Evolutionary conservation across 306 rosid species (phyloP).

Genomic region (Neltuma alba): DNA sequence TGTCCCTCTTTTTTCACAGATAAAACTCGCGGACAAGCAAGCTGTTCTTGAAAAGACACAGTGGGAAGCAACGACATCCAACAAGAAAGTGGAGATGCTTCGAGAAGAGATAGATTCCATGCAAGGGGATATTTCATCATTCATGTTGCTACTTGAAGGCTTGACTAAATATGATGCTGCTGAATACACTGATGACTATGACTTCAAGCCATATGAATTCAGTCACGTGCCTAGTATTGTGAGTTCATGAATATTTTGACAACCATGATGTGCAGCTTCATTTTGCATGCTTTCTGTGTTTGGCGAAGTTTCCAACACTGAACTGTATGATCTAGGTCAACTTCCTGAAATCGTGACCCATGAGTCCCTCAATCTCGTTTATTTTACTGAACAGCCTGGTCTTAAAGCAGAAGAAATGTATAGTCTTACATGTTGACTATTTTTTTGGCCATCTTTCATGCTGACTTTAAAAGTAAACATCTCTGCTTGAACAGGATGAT

Average conservation of each 20-base stretch:
- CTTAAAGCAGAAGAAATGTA: constrained; percentile 10
- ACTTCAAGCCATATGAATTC: constrained; percentile 38
- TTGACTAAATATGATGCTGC: constrained; percentile 56
- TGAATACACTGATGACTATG: constrained; percentile 30
- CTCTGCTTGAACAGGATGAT: constrained; percentile 64
- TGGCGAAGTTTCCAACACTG: constrained; percentile 41
- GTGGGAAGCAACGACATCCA: constrained; percentile 86
- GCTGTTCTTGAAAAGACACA: constrained; percentile 86
- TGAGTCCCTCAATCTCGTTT: not conserved
- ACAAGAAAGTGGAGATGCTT: constrained; percentile 44
- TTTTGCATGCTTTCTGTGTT: constrained; percentile 12
- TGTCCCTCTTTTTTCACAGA: constrained; percentile 48
- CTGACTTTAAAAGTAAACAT: constrained; percentile 22
- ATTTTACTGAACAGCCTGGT: constrained; percentile 13
- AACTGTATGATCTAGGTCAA: constrained; percentile 32
- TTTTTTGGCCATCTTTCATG: not conserved
- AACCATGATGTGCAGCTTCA: constrained; percentile 9
- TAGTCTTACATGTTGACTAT: constrained; percentile 5
- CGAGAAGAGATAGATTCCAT: constrained; percentile 40
- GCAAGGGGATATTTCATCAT: constrained; percentile 43
- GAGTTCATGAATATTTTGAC: constrained; percentile 37
- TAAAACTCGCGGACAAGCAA: constrained; percentile 96
- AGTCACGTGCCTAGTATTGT: constrained; percentile 30
- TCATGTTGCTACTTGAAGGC: constrained; percentile 60
- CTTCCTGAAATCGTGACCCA: constrained; percentile 50